Percentiles rank a stretch among this genome's conserved stretches.
These are phyloP conservation scores for Aspergillus conjunctus DNA, from an alignment of 495 filamentous ascomycete species.

Conservation along the genomic window DNA sequence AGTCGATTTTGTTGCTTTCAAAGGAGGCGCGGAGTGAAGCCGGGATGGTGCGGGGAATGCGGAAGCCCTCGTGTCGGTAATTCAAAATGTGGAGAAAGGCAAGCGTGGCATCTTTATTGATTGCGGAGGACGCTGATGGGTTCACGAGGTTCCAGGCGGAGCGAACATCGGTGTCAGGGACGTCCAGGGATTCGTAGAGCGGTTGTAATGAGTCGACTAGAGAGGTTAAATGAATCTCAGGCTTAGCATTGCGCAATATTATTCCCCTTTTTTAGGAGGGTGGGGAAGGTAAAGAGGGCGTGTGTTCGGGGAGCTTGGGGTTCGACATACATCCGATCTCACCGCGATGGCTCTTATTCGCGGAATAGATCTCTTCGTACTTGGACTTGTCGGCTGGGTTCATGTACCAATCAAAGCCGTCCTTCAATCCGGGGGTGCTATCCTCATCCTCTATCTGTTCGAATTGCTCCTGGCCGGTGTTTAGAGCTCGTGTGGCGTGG, in stretches of 20 bases:
- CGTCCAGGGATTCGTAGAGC: constrained; percentile 87
- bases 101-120: constrained; percentile 92
- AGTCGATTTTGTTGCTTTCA: constrained; percentile 92
- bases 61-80: constrained; percentile 89
- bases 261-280: no score
- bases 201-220: constrained; percentile 77
- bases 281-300: neutral
- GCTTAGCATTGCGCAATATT: neutral
- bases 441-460: constrained; percentile 76
- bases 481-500: constrained; percentile 81
- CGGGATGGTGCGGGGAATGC: constrained; percentile 91
- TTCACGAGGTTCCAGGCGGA: constrained; percentile 98
- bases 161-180: constrained; percentile 92
- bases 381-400: constrained; percentile 82
- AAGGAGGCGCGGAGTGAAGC: constrained; percentile 87
- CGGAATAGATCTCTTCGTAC: constrained; percentile 94
- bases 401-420: constrained; percentile 99
- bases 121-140: constrained; percentile 71
- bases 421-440: constrained; percentile 80
- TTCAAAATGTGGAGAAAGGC: constrained; percentile 97
- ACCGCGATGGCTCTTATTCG: constrained; percentile 81
- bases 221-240: constrained; percentile 4
- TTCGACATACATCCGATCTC: constrained; percentile 71
- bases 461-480: constrained; percentile 72
- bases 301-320: neutral